Conservation (phyloP, 352 stramenopile genomes). For the Phytophthora quininea region DNA sequence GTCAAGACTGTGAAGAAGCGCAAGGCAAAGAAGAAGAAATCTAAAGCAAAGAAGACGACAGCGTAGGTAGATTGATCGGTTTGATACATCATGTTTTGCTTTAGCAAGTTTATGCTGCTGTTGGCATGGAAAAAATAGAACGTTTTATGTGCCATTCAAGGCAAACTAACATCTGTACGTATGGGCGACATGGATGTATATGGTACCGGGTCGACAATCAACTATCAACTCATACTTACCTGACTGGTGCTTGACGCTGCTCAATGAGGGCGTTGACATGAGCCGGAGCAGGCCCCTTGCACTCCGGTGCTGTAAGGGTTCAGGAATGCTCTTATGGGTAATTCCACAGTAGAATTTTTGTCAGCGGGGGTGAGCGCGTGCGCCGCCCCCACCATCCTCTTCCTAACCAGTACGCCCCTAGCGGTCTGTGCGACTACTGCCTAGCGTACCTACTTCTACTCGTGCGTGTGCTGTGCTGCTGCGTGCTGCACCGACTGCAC, state of each 20-base stretch:
- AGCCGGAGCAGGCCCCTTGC: slow-evolving; percentile 87
- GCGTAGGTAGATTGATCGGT: background rate
- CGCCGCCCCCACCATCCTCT: slow-evolving; percentile 53
- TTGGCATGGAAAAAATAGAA: too few relatives aligned
- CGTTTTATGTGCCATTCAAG: background rate
- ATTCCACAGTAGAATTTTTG: slow-evolving; percentile 89
- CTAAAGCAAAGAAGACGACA: slow-evolving; percentile 14
- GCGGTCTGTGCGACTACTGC: background rate
- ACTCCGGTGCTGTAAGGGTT: slow-evolving; percentile 88
- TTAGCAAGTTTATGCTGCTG: too few relatives aligned
- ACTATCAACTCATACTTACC: slow-evolving; percentile 74
- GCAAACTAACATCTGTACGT: background rate
- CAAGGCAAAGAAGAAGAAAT: slow-evolving; percentile 34
- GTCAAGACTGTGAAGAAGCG: slow-evolving; percentile 34
- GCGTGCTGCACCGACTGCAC: background rate
- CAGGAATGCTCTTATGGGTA: slow-evolving; percentile 84
- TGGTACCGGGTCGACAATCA: background rate
- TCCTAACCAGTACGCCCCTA: slow-evolving; percentile 2
- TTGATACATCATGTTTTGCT: too few relatives aligned
- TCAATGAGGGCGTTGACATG: slow-evolving; percentile 87
- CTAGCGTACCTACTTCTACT: background rate
- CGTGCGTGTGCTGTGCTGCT: too few relatives aligned
- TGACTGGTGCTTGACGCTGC: slow-evolving; percentile 85
- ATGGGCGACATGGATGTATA: background rate
- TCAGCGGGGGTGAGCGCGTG: slow-evolving; percentile 70